These are phyloP conservation scores for Geosmithia putterillii DNA, from an alignment of 2,329 filamentous ascomycete genomes.

Conservation along the genomic window DNA sequence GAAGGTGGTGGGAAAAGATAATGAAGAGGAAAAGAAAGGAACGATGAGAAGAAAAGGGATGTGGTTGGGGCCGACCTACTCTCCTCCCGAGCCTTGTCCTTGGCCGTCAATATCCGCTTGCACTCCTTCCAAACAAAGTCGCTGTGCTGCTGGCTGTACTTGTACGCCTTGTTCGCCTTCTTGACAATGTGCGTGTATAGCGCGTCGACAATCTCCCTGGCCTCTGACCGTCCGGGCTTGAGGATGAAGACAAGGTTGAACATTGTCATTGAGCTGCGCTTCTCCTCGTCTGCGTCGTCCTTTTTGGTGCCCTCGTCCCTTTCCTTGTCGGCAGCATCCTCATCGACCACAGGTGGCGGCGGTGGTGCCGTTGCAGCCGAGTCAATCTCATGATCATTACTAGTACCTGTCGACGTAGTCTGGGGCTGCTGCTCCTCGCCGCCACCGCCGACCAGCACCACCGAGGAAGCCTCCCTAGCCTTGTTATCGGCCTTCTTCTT, in stretches of 20 bases:
- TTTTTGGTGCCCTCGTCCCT: slow-evolving; percentile 16
- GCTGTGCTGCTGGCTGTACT: slow-evolving; percentile 80
- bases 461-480: slow-evolving; percentile 13
- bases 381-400: slow-evolving; percentile 16
- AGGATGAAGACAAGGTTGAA: slow-evolving; percentile 95
- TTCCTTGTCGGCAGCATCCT: slow-evolving; percentile 3
- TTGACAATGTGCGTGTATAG: slow-evolving; percentile 82
- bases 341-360: no score
- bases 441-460: background rate
- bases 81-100: slow-evolving; percentile 68
- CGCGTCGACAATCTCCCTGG: slow-evolving; percentile 59
- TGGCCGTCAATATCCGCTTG: slow-evolving; percentile 67
- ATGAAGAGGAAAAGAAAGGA: background rate
- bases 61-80: slow-evolving; percentile 22
- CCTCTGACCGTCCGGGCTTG: slow-evolving; percentile 66
- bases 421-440: slow-evolving; percentile 5
- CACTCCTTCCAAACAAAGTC: slow-evolving; percentile 90
- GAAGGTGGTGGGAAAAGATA: background rate
- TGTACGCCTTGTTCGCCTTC: slow-evolving; percentile 84
- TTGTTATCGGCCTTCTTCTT: slow-evolving; percentile 28
- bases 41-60: no score
- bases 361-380: background rate
- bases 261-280: slow-evolving; percentile 75
- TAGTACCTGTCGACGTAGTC: slow-evolving; percentile 8
- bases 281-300: slow-evolving; percentile 44